Evolutionary conservation across 2,329 filamentous ascomycete genomes (phyloP).

Genomic region (Pochonia chlamydosporia): DNA sequence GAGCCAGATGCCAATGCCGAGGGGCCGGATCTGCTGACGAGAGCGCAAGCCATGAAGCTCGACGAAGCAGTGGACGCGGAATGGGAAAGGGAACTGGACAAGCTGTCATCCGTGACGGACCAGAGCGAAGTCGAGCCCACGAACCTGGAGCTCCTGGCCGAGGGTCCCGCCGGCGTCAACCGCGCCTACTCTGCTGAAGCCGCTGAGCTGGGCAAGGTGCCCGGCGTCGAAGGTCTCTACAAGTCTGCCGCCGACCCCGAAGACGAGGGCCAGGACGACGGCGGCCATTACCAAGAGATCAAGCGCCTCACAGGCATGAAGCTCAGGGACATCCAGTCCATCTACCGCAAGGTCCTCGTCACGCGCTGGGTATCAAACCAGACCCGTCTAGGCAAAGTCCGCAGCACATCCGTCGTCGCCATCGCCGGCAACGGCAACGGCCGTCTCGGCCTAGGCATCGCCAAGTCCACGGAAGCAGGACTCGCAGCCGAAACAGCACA

Average conservation of each 20-base stretch:
- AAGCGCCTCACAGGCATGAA: constrained; percentile 51
- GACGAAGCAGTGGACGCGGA: constrained; percentile 29
- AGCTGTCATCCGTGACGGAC: constrained; percentile 23
- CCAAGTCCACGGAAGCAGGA: constrained; percentile 71
- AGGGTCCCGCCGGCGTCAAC: constrained; percentile 27
- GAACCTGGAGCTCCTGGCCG: constrained; percentile 30
- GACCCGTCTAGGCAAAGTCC: constrained; percentile 92
- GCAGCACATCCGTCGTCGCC: constrained; percentile 66
- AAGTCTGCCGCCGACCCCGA: constrained; percentile 41
- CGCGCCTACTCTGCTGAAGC: constrained; percentile 38
- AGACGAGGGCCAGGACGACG: constrained; percentile 45
- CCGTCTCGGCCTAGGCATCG: constrained; percentile 80
- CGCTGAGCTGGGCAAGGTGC: constrained; percentile 45
- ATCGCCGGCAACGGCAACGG: constrained; percentile 86
- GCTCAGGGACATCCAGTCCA: constrained; percentile 42
- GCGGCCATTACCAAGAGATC: constrained; percentile 44
- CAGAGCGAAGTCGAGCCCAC: constrained; percentile 25
- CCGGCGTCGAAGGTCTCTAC: constrained; percentile 47
- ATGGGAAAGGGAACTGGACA: constrained; percentile 32
- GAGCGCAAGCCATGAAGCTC: constrained; percentile 30
- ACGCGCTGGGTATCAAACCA: constrained; percentile 76
- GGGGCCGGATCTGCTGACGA: constrained; percentile 23
- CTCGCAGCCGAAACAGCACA: constrained; percentile 67
- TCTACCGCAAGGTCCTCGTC: constrained; percentile 70
- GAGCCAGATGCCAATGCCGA: constrained; percentile 17